phyloP scores from a whole-genome alignment of 2,329 filamentous ascomycete species.

The Xylaria sp. region DNA sequence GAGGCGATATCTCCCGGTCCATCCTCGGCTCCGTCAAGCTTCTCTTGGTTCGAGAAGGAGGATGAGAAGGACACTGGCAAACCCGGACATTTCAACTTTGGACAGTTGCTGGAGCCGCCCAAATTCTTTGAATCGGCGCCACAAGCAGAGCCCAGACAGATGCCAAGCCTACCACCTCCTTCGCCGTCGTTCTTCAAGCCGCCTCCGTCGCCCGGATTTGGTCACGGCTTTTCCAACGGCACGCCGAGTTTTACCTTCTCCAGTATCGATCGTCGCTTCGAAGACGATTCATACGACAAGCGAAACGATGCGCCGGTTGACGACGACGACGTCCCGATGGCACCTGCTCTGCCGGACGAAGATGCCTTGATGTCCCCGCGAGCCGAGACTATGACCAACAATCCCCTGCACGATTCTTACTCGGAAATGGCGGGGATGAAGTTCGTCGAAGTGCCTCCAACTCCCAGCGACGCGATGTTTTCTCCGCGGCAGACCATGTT shows the following conservation, averaged over 20 bases:
- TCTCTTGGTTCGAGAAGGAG: conserved; percentile 59
- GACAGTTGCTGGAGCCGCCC: conserved; percentile 40
- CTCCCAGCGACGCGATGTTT: conserved; percentile 55
- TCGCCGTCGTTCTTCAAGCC: conserved; percentile 36
- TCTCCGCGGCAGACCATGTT: conserved; percentile 57
- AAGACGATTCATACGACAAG: conserved; percentile 29
- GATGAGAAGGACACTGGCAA: conserved; percentile 46
- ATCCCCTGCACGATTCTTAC: conserved; percentile 59
- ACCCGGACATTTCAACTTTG: conserved; percentile 45
- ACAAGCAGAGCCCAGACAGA: conserved; percentile 10
- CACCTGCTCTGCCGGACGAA: conserved; percentile 45
- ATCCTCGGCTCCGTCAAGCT: conserved; percentile 67
- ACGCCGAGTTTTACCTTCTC: conserved; percentile 47
- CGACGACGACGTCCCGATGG: conserved; percentile 42
- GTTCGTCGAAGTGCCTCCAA: conserved; percentile 56
- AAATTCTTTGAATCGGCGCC: conserved; percentile 39
- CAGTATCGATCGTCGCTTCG: conserved; percentile 37
- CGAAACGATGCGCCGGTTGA: conserved; percentile 25
- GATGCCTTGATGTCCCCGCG: conserved; percentile 71
- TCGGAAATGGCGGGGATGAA: conserved; percentile 51
- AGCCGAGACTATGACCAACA: conserved; percentile 71
- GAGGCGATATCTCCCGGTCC: conserved; percentile 62
- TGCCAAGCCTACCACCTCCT: conserved; percentile 28
- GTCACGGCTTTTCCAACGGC: conserved; percentile 42
- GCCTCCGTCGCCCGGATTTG: conserved; percentile 46